Base-by-base conservation (phyloP, 2,329 filamentous ascomycete genomes). In the Falciphora oryzae region DNA sequence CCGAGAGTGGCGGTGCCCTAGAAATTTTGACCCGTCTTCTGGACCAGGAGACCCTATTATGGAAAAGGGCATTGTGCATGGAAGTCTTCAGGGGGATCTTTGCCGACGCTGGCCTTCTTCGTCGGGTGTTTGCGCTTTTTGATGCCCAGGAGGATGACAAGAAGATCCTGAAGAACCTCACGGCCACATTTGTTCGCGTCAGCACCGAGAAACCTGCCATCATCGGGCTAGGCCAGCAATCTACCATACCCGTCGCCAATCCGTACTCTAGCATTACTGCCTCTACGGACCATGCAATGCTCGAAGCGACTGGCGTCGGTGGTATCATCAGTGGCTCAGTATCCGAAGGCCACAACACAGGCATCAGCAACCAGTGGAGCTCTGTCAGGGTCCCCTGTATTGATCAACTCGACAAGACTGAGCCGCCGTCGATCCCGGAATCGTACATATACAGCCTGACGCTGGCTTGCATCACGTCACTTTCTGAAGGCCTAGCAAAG, bases 381-480 rank as follows among this genome's bases (percentile, higher is more conserved):
- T 85, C 89, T 16, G 85, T 97, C 67, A 86, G 92, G 62, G 90
- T 93, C 14, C 89, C 93, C 6, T 97, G 92, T 72, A 92, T 98
- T 67, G 95, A 99, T 70, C 92, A 97, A 68, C 85, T 98, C 27
- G 95, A 99, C 77, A 99, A 98, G 75, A 85, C 87, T 0, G 93
- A 97, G 61, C 85, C 94, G 0, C 93, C 94, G 4, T 71, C 80
- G 0, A 85, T 96, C 28, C 95, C 95, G 0, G 94, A 97, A 67
- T 97, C 95, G 0, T 99, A 99, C 71, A 84, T 97, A 10, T 98
- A 97, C 76, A 92, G 90, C 67, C 81, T 99, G 61, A 91, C 94
- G 1, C 78, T 99, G 57, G 90, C 91, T 2, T 98, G 94, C 72
- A 89, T 99, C 66, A 94, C 91, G 59, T 92, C 89, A 1, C 85